phyloP scores from a whole-genome alignment of 2,329 filamentous ascomycete genomes.

The Aspergillus sergii region DNA sequence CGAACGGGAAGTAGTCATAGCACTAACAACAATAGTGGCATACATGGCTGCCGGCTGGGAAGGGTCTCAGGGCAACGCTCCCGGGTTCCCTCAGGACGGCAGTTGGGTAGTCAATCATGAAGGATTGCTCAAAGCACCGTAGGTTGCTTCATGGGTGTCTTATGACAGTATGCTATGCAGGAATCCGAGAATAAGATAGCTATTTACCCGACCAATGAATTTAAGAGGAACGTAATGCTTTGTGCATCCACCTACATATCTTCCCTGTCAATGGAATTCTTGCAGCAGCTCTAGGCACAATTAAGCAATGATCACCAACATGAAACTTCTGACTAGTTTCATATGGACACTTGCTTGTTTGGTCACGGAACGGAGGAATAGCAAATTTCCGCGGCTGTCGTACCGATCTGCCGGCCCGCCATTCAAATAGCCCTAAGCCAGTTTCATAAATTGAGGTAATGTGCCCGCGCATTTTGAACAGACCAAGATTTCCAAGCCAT shows the following conservation, averaged over 20 bases:
- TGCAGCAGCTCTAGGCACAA: not conserved
- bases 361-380: conserved; percentile 4
- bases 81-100: conserved; percentile 16
- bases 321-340: not conserved
- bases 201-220: not conserved
- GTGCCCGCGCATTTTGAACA: not conserved
- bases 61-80: conserved; percentile 13
- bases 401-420: not conserved
- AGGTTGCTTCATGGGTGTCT: not conserved
- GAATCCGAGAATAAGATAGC: too few species aligned
- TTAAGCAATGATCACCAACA: not conserved
- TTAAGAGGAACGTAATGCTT: too few species aligned
- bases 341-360: not conserved
- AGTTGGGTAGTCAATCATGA: conserved; percentile 17
- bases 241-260: not conserved
- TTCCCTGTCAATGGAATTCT: not conserved
- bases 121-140: conserved; percentile 13
- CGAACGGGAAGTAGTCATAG: too few species aligned
- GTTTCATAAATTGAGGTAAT: not conserved
- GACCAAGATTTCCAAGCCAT: not conserved
- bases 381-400: not conserved
- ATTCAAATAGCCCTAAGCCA: not conserved
- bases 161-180: not conserved
- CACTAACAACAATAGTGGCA: conserved; percentile 8
- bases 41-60: conserved; percentile 20